Evolutionary conservation across 2,329 filamentous ascomycete genomes (phyloP), one percentile per base, ranked within the genome.

Genomic region (Didymellaceae sp.): DNA sequence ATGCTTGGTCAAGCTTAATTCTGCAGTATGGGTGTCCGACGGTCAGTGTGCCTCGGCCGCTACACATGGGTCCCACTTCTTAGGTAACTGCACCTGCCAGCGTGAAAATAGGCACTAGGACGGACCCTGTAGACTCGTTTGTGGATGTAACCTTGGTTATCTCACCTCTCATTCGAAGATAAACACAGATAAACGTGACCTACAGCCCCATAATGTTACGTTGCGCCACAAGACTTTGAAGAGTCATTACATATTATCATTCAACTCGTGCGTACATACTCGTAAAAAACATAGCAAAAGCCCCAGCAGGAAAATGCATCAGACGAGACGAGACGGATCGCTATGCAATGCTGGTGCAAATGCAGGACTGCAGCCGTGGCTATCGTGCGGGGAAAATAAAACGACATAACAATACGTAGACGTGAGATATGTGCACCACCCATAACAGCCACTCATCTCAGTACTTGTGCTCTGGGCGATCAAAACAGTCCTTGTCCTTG

Each of bases 271-370:
- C 31, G 10, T 40, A 45, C 20, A 25, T 37, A 10, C 32, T 21
- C 21, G 9, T 8, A 38, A 18, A 11, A 31, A 10, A 25, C 22
- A 25, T 25, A 10, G 10, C 10, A 25, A 10, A 6, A 6, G 6
- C 22, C 10, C 6, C 22, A 25, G 22, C 6, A 6, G 16, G n/a
- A 33, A 18, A 22, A 26, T 13, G 33, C 26, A 11, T 25, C 22
- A 25, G 22, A 33, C 25, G 39, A 38, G 39, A 47, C 26, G 33
- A 42, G 30, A 30, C 33, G 42, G 18, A 43, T 50, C 58, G 54
- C 60, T 57, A 55, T 49, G 58, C 54, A 61, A 52, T 57, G 58
- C 52, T 48, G 25, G 46, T 59, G 52, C 52, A 52, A 53, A 59
- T 56, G 59, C 54, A 43, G 18, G 35, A 52, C 37, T 40, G 37